Base-by-base conservation (phyloP, 495 filamentous ascomycete species). In the Lasiosphaeriaceae sp. region DNA sequence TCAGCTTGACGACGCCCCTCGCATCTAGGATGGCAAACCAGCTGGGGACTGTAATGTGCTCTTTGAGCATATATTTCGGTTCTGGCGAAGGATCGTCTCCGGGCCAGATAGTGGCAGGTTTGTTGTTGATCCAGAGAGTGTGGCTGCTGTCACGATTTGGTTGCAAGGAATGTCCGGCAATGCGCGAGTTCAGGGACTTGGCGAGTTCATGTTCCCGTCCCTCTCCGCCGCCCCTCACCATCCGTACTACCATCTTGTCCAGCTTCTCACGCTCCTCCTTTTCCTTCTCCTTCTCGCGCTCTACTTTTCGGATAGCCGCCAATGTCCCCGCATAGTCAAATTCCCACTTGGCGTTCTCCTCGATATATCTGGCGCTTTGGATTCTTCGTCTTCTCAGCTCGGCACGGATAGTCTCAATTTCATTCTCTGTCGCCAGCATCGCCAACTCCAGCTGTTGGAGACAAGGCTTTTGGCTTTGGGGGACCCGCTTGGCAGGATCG, bases 21-120 rank as follows among this genome's bases (percentile, higher is more conserved):
- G 44, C 45, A 3, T 63, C 64, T 14, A 68, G 34, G 11, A 68
- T 47, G 0, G 23, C 34, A 39, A 76, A 76, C 73, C 73, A 76
- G 0, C 59, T 58, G 0, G 73, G 71, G 2, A 74, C 52, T 2
- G 12, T n/a, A 20, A 54, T 17, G 3, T 3, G 5, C 14, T 41
- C 45, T 47, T 22, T 19, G n/a, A n/a, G n/a, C n/a, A n/a, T n/a
- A n/a, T n/a, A n/a, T n/a, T n/a, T n/a, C n/a, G n/a, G n/a, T 14
- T 14, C 20, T 43, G 14, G 14, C 45, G 19, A 17, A 47, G 45
- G n/a, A 11, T n/a, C 0, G 4, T 17, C 5, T 6, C 39, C 4
- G 12, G 8, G 8, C n/a, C 39, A 17, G n/a, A 17, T n/a, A 4
- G 14, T 4, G 39, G 14, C 7, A 43, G 39, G 39, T 4, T 11